Evolutionary conservation across 352 stramenopile species (phyloP), one percentile per base, ranked within the genome.

Genomic region (Pythium folliculosum): DNA sequence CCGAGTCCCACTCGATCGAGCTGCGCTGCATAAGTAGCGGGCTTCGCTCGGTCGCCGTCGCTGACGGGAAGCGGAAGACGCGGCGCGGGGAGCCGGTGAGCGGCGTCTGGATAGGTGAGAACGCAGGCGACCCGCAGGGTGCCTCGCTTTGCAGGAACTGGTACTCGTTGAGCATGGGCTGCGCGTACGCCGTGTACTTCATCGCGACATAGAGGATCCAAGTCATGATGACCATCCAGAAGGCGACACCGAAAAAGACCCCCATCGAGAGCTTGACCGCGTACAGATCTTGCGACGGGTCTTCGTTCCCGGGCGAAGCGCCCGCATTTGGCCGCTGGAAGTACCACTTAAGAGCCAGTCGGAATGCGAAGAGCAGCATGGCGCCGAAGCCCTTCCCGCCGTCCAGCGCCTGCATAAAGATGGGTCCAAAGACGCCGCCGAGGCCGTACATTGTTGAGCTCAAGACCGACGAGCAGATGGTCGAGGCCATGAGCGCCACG

Each of bases 381-480:
- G 86, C 86, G 25, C 86, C 80, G 44, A 90, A 91, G 23, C 82
- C 86, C 62, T 92, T 94, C 52, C 86, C 86, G 35, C 79, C 82
- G 54, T 94, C 86, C 44, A 94, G 84, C 5, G 86, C 84, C 57
- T 94, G 86, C 43, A 92, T 80, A 61, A 92, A 94, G 30, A 80
- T 63, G 53, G 84, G 77, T 9, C 86, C 86, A 54, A 94, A 92
- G 6, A 94, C 83, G n/a, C 84, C 86, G 4, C 78, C 86, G 35
- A 94, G 70, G 9, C 86, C 86, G 70, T 91, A 94, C 64, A 80
- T 77, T 22, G 81, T 83, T 22, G 86, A 87, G 62, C 92, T 76
- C 65, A 92, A 71, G n/a, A 94, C 70, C 0, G 86, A 90, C 21
- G 78, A 86, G 10, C 75, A 77, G 23, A 92, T 71, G 17, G 84